Evolutionary conservation across 2,329 filamentous ascomycete species (phyloP), one percentile per base, ranked within the genome.

Genomic region (Aspergillus novoparasiticus): DNA sequence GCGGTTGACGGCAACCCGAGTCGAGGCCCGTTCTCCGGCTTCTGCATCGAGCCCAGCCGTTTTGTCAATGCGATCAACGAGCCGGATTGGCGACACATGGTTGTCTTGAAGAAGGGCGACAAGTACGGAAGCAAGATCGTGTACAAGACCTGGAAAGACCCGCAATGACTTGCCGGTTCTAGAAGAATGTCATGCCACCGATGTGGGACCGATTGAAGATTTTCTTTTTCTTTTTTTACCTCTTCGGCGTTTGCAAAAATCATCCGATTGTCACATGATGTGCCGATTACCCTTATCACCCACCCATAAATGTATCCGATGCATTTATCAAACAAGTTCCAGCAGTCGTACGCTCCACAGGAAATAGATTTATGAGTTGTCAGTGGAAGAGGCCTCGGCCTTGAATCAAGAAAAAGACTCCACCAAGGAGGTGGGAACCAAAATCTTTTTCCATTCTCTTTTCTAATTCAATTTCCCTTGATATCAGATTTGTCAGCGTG

Each of bases 11-110:
- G 82, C 2, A 78, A 86, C 32, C 87, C 90, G 0, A 88, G 89
- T 1, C 86, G 92, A 56, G 86, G 85, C 0, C 74, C 87, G 4
- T 86, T 93, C 56, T 87, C 89, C 51, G 94, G 91, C 0, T 96
- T 98, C 81, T 97, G 93, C 77, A 89, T 97, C 50, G 95, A 99
- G 83, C 94, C 94, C 0, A 92, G 91, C 72, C 87, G 95, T 26
- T 98, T 91, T 76, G 91, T 97, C 61, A 95, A 98, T 78, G 94
- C 94, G 0, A 83, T 89, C 73, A 97, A 97, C 71, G 87, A 90
- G 56, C 87, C 90, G 0, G 88, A 90, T 72, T 96, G 94, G 91
- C 90, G 86, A 79, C 81, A 81, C 58, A 92, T 92, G 88, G 88
- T 92, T 65, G 68, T 95, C 32, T 80, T 98, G 66, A 94, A 91